Percentiles rank a stretch among this genome's conserved stretches.
Evolutionary conservation across 257 asterid genomes (phyloP).

Genomic region (Perilla frutescens): DNA sequence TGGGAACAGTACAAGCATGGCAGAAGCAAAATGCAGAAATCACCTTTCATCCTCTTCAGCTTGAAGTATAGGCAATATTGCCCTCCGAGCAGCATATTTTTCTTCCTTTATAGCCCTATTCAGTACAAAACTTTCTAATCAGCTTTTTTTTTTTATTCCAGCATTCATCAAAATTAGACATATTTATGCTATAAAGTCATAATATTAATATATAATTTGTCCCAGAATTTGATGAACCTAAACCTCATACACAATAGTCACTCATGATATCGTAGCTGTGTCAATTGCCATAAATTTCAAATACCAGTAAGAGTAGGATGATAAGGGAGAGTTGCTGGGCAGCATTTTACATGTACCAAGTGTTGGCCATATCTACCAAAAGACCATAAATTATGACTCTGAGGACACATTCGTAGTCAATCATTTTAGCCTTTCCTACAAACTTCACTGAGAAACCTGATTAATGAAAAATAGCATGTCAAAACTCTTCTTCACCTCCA

Average conservation of each 20-base stretch:
- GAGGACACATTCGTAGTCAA: background rate
- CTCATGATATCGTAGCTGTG: background rate
- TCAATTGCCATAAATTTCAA: background rate
- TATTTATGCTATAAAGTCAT: background rate
- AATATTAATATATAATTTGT: background rate
- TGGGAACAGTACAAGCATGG: background rate
- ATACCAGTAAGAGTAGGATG: background rate
- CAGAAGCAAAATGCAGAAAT: background rate
- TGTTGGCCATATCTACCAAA: background rate
- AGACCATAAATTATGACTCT: background rate
- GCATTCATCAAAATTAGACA: conserved; percentile 15
- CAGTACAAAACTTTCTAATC: conserved; percentile 1
- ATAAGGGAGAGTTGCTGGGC: conserved; percentile 15
- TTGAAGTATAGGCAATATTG: conserved; percentile 37
- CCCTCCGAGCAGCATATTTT: conserved; percentile 39
- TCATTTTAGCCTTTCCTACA: background rate
- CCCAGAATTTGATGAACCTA: background rate
- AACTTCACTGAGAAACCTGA: background rate
- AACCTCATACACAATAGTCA: background rate
- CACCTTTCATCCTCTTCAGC: conserved; percentile 42
- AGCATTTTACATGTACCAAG: conserved; percentile 1
- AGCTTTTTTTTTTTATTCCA: background rate
- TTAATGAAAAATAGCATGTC: background rate
- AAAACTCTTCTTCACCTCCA: background rate
- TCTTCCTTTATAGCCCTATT: conserved; percentile 37